A percentile compares a stretch with the other conserved stretches of the same genome.
Conservation (phyloP, 768 basidiomycete species). For the Russula dissimulans region DNA sequence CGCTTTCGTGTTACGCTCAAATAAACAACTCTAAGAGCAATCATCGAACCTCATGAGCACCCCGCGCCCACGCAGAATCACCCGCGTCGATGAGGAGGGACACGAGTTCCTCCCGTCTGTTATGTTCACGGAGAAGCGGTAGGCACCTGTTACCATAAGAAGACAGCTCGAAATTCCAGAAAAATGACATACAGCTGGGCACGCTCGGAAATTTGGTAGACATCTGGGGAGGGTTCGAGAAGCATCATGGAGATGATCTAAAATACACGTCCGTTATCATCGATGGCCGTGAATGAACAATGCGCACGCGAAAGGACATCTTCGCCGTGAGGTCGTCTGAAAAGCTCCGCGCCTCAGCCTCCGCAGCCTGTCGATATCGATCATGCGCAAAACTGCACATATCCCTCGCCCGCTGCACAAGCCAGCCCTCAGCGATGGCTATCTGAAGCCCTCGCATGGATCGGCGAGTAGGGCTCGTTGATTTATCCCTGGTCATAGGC, state of each 20-base stretch:
- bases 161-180: background rate
- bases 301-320: slow-evolving; percentile 58
- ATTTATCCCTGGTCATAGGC: slow-evolving; percentile 36
- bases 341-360: slow-evolving; percentile 46
- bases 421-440: slow-evolving; percentile 64
- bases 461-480: slow-evolving; percentile 32
- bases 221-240: slow-evolving; percentile 49
- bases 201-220: slow-evolving; percentile 63
- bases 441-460: slow-evolving; percentile 62
- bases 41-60: slow-evolving; percentile 57
- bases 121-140: slow-evolving; percentile 48
- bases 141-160: slow-evolving; percentile 40
- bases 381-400: slow-evolving; percentile 74
- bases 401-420: slow-evolving; percentile 60
- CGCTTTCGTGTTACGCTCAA: background rate
- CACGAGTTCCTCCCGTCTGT: slow-evolving; percentile 51
- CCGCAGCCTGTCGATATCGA: slow-evolving; percentile 63
- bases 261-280: slow-evolving; percentile 1
- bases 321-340: slow-evolving; percentile 43
- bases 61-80: slow-evolving; percentile 60
- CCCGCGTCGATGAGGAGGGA: slow-evolving; percentile 58
- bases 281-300: background rate
- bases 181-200: slow-evolving; percentile 41
- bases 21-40: background rate
- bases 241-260: slow-evolving; percentile 68